phyloP scores from a whole-genome alignment of 805 yeast species.

The Torulaspora gathmanii region DNA sequence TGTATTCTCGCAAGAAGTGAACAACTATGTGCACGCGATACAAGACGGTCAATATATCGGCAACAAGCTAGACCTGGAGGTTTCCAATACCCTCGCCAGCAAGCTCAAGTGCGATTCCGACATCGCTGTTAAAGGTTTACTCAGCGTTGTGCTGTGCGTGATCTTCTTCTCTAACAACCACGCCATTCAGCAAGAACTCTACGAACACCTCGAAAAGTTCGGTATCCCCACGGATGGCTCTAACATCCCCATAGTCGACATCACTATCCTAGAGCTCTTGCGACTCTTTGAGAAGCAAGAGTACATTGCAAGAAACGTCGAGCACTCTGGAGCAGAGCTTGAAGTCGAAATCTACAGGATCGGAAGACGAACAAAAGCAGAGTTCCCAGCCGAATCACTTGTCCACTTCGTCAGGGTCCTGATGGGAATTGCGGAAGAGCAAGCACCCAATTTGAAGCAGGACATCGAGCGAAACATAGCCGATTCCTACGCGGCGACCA shows the following conservation, averaged over 20 bases:
- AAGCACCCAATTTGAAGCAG: constrained; percentile 14
- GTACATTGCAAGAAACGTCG: constrained; percentile 23
- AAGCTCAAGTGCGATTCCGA: constrained; percentile 20
- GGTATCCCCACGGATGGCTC: constrained; percentile 31
- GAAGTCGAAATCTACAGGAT: constrained; percentile 22
- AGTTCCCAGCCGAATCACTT: constrained; percentile 24
- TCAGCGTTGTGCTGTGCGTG: constrained; percentile 19
- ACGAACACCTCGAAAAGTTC: constrained; percentile 17
- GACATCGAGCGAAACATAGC: constrained; percentile 26
- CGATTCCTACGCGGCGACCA: constrained; percentile 21
- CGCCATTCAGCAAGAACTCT: constrained; percentile 27
- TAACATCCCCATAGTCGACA: constrained; percentile 25
- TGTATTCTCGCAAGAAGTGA: constrained; percentile 14
- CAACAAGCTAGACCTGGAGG: constrained; percentile 13
- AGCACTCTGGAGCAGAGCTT: constrained; percentile 25
- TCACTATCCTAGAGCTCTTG: constrained; percentile 24
- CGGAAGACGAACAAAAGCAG: constrained; percentile 30
- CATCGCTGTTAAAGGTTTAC: constrained; percentile 24
- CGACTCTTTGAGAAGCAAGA: constrained; percentile 23
- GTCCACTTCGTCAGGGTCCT: constrained; percentile 19
- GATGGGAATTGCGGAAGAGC: constrained; percentile 19
- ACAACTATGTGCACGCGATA: constrained; percentile 14
- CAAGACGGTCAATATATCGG: constrained; percentile 23
- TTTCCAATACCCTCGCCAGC: constrained; percentile 15
- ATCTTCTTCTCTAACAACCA: constrained; percentile 30